phyloP scores from a whole-genome alignment of 2,329 filamentous ascomycete genomes.

The Xylariaceae sp. region DNA sequence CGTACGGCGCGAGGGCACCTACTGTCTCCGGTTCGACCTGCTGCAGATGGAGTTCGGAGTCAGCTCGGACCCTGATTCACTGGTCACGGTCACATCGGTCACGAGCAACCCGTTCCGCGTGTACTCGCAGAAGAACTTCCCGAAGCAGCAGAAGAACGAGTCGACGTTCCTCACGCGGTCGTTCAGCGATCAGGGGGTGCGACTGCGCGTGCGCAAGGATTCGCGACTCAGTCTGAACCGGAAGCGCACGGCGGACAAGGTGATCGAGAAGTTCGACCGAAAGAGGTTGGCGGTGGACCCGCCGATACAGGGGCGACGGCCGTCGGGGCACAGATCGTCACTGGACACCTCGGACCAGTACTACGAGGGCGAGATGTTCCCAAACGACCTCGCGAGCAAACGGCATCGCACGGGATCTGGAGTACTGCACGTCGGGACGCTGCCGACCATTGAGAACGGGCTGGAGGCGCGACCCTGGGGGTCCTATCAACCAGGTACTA shows the following conservation, averaged over 20 bases:
- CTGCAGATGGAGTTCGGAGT: constrained; percentile 57
- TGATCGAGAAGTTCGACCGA: constrained; percentile 25
- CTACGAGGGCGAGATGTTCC: constrained; percentile 26
- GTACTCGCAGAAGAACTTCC: constrained; percentile 64
- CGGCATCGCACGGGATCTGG: constrained; percentile 26
- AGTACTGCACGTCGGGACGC: constrained; percentile 16
- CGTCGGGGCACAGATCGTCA: constrained; percentile 23
- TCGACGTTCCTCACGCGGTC: constrained; percentile 76
- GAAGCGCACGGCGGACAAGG: constrained; percentile 37
- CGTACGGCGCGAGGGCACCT: constrained; percentile 66
- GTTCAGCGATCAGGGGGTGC: constrained; percentile 83
- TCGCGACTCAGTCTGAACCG: constrained; percentile 54
- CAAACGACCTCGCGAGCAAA: constrained; percentile 24
- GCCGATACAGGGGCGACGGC: constrained; percentile 14
- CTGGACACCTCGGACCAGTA: constrained; percentile 24
- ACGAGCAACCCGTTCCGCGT: constrained; percentile 58
- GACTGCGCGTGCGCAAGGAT: constrained; percentile 77
- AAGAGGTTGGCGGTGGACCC: constrained; percentile 17
- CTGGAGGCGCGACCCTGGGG: constrained; percentile 27
- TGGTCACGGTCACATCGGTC: constrained; percentile 30
- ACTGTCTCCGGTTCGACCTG: constrained; percentile 69
- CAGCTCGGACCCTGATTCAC: constrained; percentile 20
- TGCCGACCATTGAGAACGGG: constrained; percentile 22
- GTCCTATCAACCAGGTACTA: constrained; percentile 21
- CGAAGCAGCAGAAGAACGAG: constrained; percentile 60